These are phyloP conservation scores for Serendipita indica DNA, from an alignment of 768 basidiomycete species.

Conservation along the genomic window DNA sequence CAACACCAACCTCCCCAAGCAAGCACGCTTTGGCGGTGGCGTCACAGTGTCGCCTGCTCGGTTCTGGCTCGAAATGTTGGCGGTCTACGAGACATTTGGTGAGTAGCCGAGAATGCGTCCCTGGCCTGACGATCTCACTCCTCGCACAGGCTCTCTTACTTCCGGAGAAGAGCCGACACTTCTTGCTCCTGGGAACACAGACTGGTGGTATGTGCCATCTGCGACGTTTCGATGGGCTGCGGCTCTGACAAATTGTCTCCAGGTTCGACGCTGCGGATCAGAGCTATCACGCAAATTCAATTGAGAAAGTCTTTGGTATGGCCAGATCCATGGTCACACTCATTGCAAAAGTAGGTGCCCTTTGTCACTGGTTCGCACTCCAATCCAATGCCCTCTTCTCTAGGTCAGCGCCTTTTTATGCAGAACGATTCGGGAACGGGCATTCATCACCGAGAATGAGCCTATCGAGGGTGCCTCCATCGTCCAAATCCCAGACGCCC, in stretches of 20 bases:
- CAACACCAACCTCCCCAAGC: slow-evolving; percentile 10
- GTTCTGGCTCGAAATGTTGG: slow-evolving; percentile 30
- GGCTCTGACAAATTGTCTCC: slow-evolving; percentile 22
- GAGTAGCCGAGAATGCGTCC: slow-evolving; percentile 12
- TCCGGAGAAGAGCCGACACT: slow-evolving; percentile 25
- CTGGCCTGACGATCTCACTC: slow-evolving; percentile 9
- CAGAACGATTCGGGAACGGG: background rate
- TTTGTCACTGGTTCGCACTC: background rate
- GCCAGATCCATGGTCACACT: slow-evolving; percentile 21
- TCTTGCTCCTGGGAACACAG: slow-evolving; percentile 23
- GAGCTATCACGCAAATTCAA: slow-evolving; percentile 16
- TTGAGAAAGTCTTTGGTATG: slow-evolving; percentile 34
- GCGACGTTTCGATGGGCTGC: slow-evolving; percentile 9
- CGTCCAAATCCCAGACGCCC: background rate
- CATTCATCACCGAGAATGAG: slow-evolving; percentile 1
- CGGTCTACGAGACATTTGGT: slow-evolving; percentile 31
- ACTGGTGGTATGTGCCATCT: slow-evolving; percentile 27
- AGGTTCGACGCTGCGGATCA: slow-evolving; percentile 10
- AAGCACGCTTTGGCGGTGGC: background rate
- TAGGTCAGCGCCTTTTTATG: slow-evolving; percentile 8
- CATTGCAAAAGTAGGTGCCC: slow-evolving; percentile 20
- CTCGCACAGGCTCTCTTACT: slow-evolving; percentile 23
- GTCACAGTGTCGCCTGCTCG: slow-evolving; percentile 22
- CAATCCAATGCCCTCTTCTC: background rate
- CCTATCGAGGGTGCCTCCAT: background rate